Percentiles rank a stretch among this genome's conserved stretches.
These are phyloP conservation scores for Musa schizocarpa DNA, from an alignment of 176 grass and related monocot species.

Conservation along the genomic window DNA sequence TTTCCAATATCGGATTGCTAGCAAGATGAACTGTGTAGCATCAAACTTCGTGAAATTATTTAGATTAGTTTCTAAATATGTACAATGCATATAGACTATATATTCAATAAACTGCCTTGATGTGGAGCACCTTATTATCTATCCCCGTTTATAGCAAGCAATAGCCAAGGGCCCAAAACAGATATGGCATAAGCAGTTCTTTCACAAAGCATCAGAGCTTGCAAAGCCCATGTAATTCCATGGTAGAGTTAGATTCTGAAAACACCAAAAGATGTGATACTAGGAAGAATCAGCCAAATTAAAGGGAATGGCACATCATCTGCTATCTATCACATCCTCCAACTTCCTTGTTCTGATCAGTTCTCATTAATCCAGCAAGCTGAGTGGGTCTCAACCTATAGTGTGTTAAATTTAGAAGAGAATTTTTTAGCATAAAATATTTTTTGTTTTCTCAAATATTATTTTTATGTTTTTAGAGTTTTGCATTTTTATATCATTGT, in stretches of 20 bases:
- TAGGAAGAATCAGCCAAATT: background rate
- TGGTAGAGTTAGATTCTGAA: background rate
- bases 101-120: background rate
- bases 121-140: background rate
- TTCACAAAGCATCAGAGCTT: background rate
- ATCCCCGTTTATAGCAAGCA: background rate
- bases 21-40: background rate
- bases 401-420: too few relatives aligned
- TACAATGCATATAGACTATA: background rate
- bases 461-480: too few relatives aligned
- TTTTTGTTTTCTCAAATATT: too few relatives aligned
- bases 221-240: background rate
- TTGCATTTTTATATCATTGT: too few relatives aligned
- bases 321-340: too few relatives aligned
- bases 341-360: too few relatives aligned
- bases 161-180: background rate
- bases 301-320: too few relatives aligned
- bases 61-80: too few relatives aligned
- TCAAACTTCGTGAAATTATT: background rate
- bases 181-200: background rate
- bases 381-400: too few relatives aligned
- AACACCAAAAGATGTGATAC: background rate
- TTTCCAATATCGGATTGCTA: background rate
- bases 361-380: too few relatives aligned
- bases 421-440: too few relatives aligned